Percentiles rank a stretch among this genome's conserved stretches.
Conservation (phyloP, 805 yeast species). For the Yarrowia hollandica region DNA sequence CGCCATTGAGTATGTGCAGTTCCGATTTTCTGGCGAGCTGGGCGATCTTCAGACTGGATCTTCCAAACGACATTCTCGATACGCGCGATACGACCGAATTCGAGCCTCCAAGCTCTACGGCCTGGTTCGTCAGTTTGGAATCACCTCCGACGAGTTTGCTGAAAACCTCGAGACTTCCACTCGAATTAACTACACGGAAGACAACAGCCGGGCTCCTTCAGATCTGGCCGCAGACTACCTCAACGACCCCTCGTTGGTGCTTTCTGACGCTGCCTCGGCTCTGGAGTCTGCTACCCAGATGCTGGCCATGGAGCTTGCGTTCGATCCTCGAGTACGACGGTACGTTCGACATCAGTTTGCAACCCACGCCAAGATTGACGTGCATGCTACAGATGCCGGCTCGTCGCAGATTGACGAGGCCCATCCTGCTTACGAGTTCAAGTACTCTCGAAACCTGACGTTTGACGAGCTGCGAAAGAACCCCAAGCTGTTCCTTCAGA, state of each 20-base stretch:
- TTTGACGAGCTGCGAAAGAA: slow-evolving; percentile 68
- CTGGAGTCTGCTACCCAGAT: slow-evolving; percentile 70
- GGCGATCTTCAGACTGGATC: slow-evolving; percentile 44
- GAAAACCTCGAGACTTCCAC: slow-evolving; percentile 72
- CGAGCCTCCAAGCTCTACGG: slow-evolving; percentile 62
- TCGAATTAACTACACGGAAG: slow-evolving; percentile 71
- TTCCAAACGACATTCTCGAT: slow-evolving; percentile 45
- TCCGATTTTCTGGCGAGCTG: slow-evolving; percentile 62
- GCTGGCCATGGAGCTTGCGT: slow-evolving; percentile 75
- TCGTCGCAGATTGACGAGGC: slow-evolving; percentile 71
- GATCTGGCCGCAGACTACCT: slow-evolving; percentile 51
- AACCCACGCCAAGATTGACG: slow-evolving; percentile 64
- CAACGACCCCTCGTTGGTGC: slow-evolving; percentile 34
- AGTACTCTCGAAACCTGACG: slow-evolving; percentile 81
- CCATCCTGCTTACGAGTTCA: slow-evolving; percentile 83
- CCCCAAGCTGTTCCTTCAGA: slow-evolving; percentile 83
- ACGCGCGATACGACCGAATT: slow-evolving; percentile 48
- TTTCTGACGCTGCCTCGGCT: slow-evolving; percentile 47
- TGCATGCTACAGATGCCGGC: slow-evolving; percentile 82
- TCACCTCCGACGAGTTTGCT: slow-evolving; percentile 76
- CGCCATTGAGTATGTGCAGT: slow-evolving; percentile 76
- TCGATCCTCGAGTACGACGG: slow-evolving; percentile 76
- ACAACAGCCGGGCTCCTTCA: slow-evolving; percentile 59
- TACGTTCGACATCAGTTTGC: slow-evolving; percentile 60
- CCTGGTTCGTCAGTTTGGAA: slow-evolving; percentile 70